phyloP scores from a whole-genome alignment of 495 filamentous ascomycete genomes.

The Aspergillus wentii region DNA sequence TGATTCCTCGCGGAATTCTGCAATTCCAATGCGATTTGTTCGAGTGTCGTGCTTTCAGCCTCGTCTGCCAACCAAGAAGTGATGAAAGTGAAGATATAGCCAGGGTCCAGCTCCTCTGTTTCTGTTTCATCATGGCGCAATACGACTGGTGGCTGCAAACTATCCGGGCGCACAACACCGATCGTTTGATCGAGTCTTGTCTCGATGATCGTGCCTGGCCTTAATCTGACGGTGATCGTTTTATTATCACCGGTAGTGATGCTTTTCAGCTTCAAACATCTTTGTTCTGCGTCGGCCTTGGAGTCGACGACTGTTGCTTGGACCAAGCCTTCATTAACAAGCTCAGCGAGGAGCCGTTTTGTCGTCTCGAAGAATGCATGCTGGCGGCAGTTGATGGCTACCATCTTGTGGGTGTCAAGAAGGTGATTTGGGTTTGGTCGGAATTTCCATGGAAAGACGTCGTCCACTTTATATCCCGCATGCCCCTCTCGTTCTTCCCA shows the following conservation, averaged over 20 bases:
- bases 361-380: conserved; percentile 7
- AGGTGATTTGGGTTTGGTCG: too few relatives aligned
- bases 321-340: conserved; percentile 9
- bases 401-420: too few relatives aligned
- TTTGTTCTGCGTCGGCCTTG: neutral
- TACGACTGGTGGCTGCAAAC: conserved; percentile 1
- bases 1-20: conserved; percentile 6
- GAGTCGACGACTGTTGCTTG: neutral
- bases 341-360: conserved; percentile 5
- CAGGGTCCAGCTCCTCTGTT: conserved; percentile 15
- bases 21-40: conserved; percentile 1
- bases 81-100: neutral
- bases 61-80: conserved; percentile 2
- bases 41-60: neutral
- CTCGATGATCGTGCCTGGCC: neutral
- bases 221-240: neutral
- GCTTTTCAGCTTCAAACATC: neutral
- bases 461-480: too few relatives aligned
- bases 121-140: conserved; percentile 4
- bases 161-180: conserved; percentile 4
- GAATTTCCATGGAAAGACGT: too few relatives aligned
- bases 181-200: neutral
- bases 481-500: too few relatives aligned
- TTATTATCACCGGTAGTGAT: neutral
- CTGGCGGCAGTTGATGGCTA: too few relatives aligned